A percentile compares a stretch with the other conserved stretches of the same genome.
These are phyloP conservation scores for Nissolia schottii DNA, from an alignment of 306 rosid genomes.

Conservation along the genomic window DNA sequence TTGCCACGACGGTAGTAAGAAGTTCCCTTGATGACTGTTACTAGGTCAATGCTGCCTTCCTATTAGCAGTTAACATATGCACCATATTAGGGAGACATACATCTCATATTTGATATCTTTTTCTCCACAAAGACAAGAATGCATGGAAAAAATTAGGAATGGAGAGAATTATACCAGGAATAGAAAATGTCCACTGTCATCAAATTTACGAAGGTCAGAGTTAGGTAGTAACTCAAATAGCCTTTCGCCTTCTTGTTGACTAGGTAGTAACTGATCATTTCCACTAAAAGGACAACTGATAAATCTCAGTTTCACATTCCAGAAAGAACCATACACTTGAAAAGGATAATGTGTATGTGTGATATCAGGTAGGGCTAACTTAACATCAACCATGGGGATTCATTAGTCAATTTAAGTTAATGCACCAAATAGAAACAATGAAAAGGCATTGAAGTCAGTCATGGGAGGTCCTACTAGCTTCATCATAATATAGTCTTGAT, in stretches of 20 bases:
- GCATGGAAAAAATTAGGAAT: not conserved
- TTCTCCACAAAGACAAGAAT: not conserved
- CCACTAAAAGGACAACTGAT: slow-evolving; percentile 50
- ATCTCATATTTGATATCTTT: not conserved
- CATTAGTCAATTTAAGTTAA: too few species aligned
- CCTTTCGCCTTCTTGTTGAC: slow-evolving; percentile 62
- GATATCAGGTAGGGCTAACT: not conserved
- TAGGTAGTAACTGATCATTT: slow-evolving; percentile 68
- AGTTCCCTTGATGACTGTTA: slow-evolving; percentile 57
- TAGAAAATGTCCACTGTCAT: slow-evolving; percentile 70
- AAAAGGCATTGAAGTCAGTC: too few species aligned
- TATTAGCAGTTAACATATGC: slow-evolving; percentile 30
- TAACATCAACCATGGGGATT: too few species aligned
- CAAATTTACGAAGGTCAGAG: slow-evolving; percentile 57
- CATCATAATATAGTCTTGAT: too few species aligned
- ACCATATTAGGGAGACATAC: not conserved
- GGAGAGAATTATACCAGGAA: slow-evolving; percentile 57
- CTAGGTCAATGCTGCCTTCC: slow-evolving; percentile 69
- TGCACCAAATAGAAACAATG: too few species aligned
- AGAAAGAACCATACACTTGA: slow-evolving; percentile 9
- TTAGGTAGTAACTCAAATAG: slow-evolving; percentile 41
- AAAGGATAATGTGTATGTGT: not conserved
- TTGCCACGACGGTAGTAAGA: slow-evolving; percentile 72
- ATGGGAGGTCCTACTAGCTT: too few species aligned
- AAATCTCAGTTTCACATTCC: slow-evolving; percentile 23